A percentile compares a stretch with the other conserved stretches of the same genome.
Evolutionary conservation across 78 protist species (phyloP).

Genomic region (Dictyostelium intermedium): DNA sequence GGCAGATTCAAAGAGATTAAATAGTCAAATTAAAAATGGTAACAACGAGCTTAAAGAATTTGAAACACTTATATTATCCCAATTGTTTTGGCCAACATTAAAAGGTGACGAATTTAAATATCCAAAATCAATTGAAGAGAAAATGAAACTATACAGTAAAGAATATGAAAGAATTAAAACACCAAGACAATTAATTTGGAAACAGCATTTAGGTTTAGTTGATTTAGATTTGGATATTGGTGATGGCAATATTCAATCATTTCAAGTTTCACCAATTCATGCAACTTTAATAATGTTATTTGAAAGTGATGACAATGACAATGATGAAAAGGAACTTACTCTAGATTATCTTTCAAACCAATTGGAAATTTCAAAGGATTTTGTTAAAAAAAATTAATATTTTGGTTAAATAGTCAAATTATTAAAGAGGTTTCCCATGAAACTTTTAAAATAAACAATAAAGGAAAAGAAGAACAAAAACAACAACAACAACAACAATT

Average conservation of each 20-base stretch:
- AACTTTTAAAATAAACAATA: background rate
- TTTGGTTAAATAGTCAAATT: conserved; percentile 78
- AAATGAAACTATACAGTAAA: conserved; percentile 51
- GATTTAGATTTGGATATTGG: conserved; percentile 70
- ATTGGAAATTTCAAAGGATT: conserved; percentile 26
- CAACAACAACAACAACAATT: background rate
- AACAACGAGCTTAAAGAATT: background rate
- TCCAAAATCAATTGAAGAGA: conserved; percentile 23
- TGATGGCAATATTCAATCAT: background rate
- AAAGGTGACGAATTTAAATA: conserved; percentile 36
- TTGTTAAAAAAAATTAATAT: conserved; percentile 37
- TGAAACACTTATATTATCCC: conserved; percentile 62
- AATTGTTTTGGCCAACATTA: conserved; percentile 88
- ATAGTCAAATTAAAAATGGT: conserved; percentile 12
- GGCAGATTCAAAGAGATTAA: conserved; percentile 86
- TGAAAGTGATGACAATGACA: background rate
- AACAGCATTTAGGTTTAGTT: conserved; percentile 82
- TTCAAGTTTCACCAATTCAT: conserved; percentile 76
- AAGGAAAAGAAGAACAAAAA: background rate
- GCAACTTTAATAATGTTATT: conserved; percentile 77
- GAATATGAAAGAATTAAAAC: conserved; percentile 76
- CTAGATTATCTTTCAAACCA: background rate
- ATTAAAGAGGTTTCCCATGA: conserved; percentile 20
- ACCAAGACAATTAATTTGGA: conserved; percentile 86
- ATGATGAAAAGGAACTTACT: background rate